Base-by-base conservation (phyloP, 192 early-diverging fungal species). In the Chytriomyces hyalinus region DNA sequence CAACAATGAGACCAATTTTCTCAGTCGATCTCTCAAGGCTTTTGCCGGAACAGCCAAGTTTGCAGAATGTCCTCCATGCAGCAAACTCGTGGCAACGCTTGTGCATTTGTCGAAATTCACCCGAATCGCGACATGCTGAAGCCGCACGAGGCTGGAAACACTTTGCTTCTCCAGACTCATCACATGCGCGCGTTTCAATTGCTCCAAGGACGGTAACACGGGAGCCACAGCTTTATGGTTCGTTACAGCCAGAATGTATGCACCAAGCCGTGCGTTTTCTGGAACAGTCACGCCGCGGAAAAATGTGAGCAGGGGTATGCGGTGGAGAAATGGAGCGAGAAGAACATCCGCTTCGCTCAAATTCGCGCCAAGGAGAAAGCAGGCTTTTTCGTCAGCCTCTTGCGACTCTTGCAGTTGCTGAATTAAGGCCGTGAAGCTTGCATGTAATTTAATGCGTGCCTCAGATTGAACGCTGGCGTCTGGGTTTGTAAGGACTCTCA, bases 41-140 rank as follows among this genome's bases (percentile, higher is more conserved):
- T 53, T 26, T 11, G 74, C 74, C 1, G 48, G 13, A 49, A 24
- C 64, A 15, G 3, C 63, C 9, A 28, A 7, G 28, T 64, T 20
- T 10, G 17, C 36, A 6, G 20, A 24, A 36, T 36, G 36, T 26
- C 20, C n/a, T 17, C 65, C 65, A 2, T 65, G 64, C 8, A 7
- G 15, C 15, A 65, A 15, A 13, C 15, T 50, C 47, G 49, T 26
- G 1, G 49, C 78, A 15, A 7, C 43, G 46, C 20, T 8, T 24
- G 28, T 62, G 47, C 78, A 65, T 47, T 65, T 36, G 20, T 75
- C 71, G 24, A 49, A 78, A 5, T 79, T 73, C 8, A 11, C 17
- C 9, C 73, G 49, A 62, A 79, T 75, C 43, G 78, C 78, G 13
- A 17, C 48, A 46, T 79, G 78, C 46, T 79, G 78, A 6, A 79